Evolutionary conservation across 768 basidiomycete species (phyloP), one percentile per base, ranked within the genome.

Genomic region (Xanthoconium stramineum): DNA sequence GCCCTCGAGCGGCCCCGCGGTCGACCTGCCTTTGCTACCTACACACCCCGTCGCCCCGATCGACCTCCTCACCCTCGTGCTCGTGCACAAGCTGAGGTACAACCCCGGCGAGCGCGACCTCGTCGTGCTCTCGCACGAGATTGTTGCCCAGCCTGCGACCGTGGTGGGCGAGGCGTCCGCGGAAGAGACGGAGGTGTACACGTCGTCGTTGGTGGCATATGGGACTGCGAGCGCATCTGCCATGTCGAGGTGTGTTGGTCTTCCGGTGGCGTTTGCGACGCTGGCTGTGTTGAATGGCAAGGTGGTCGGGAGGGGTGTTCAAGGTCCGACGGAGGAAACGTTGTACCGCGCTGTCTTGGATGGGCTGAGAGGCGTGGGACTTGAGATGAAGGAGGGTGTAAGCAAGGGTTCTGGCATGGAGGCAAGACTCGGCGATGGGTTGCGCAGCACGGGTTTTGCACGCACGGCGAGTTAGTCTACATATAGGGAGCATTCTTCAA

Each of bases 201-300:
- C 83, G 12, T 89, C 90, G 9, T 79, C 81, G 24, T 69, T 94
- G 14, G 74, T 86, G 24, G 72, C 79, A 33, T 88, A 87, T 61
- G 93, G 86, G 2, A 79, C 76, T 19, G 59, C 73, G 8, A 67
- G 65, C 1, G 81, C 79, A 3, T 88, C 89, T 0, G 94, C 94
- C 6, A 97, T 97, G 94, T 83, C 92, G n/a, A 78, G 85, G 32
- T 91, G 89, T 3, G 94, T 97, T 17, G 94, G 94, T 5, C 72
- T 94, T 44, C 94, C 94, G 0, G 83, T 95, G 8, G 94, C 90
- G 1, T 83, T 94, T 64, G 92, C 92, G 2, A 84, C 92, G 2
- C 68, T 89, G 61, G 76, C 78, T 35, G 78, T 94, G 6, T 70
- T 90, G 38, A 87, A 91, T 65, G 89, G 88, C 1, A 72, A 75